Base-by-base conservation (phyloP, 2,329 filamentous ascomycete genomes). In the Paecilomyces formosus region DNA sequence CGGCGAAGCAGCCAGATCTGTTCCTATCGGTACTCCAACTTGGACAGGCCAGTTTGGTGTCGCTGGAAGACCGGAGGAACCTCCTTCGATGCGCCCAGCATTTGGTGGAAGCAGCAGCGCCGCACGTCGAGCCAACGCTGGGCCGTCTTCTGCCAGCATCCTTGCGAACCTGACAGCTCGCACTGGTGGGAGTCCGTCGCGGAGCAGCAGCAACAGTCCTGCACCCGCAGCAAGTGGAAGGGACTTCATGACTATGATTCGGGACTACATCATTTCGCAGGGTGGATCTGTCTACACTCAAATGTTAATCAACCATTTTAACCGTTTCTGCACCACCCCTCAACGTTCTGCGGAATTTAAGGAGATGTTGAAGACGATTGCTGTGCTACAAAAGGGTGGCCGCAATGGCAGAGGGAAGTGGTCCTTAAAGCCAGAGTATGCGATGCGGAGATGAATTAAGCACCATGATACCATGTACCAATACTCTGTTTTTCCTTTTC, bases 31-130 rank as follows among this genome's bases (percentile, higher is more conserved):
- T 7, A 91, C 89, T 0, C 90, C 94, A 8, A 97, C 93, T 0
- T 97, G 93, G 93, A 97, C 93, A 0, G 93, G 94, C 1, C 85
- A 89, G 65, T 85, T 89, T 53, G 93, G 93, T 9, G 83, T 88
- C 55, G 86, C 86, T 3, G 93, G 92, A 1, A 81, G 89, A 35
- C 88, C 89, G 1, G 82, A 85, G 26, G 79, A 78, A 58, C 78
- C n/a, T 45, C 15, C 39, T 45, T 18, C 71, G 59, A 71, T 65
- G 58, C 81, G 78, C 21, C 80, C 81, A 0, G 74, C 74, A 22
- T 81, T 74, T 60, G 71, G 70, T n/a, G 68, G 67, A 54, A 60
- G 70, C 53, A 66, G 71, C 58, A 72, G 72, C 63, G 64, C 66
- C 28, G 65, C 73, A 50, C 70, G 74, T 49, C 67, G 73, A 39